Percentiles rank a stretch among this genome's conserved stretches.
Evolutionary conservation across 371 early-diverging fungal genomes (phyloP).

Genomic region (Mycotypha africana): DNA sequence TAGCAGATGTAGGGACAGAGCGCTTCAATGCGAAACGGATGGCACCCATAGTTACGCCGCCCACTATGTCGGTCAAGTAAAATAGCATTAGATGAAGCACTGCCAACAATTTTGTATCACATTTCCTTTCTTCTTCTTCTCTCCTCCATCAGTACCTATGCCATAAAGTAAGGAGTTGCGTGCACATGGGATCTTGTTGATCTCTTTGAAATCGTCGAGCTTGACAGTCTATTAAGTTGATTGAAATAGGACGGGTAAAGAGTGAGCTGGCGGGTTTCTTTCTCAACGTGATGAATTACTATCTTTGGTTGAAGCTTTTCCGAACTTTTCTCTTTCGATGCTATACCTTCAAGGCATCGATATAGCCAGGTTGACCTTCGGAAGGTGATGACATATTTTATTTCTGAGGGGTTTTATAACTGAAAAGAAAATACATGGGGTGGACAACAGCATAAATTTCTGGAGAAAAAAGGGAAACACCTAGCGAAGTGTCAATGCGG

Average conservation of each 20-base stretch:
- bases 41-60: constrained; percentile 34
- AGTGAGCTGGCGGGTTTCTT: too few species aligned
- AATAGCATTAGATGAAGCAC: too few species aligned
- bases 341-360: constrained; percentile 26
- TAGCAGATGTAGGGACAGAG: constrained; percentile 32
- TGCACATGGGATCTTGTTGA: constrained; percentile 45
- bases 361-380: constrained; percentile 15
- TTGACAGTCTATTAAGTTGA: constrained; percentile 29
- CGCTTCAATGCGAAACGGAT: constrained; percentile 36
- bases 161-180: constrained; percentile 43
- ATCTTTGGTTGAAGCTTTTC: not conserved
- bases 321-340: too few species aligned
- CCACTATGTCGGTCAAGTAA: too few species aligned
- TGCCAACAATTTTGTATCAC: not conserved
- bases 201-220: constrained; percentile 39
- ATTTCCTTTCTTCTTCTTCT: not conserved
- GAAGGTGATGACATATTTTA: constrained; percentile 5
- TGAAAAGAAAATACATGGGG: not conserved
- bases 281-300: not conserved
- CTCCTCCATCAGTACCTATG: constrained; percentile 21
- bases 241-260: too few species aligned
- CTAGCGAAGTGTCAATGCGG: too few species aligned
- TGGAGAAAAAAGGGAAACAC: too few species aligned
- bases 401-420: too few species aligned
- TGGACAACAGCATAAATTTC: constrained; percentile 2